Percentiles rank a stretch among this genome's conserved stretches.
These are phyloP conservation scores for Phylloporus sp. DNA, from an alignment of 768 basidiomycete genomes.

Conservation along the genomic window DNA sequence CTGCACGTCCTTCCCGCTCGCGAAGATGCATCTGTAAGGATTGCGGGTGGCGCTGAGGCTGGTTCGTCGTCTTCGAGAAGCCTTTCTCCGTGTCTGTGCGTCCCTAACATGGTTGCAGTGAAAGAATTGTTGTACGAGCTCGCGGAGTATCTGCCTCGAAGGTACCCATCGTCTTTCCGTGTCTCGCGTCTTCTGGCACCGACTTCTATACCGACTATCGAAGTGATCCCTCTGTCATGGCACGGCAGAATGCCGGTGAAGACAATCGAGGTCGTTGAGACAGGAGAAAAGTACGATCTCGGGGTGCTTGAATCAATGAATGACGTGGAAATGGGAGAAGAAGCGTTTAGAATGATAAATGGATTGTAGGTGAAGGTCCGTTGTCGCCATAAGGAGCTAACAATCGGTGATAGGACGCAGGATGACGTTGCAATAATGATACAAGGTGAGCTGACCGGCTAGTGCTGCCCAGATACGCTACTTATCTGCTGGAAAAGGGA, in stretches of 20 bases:
- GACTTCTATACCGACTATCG: slow-evolving; percentile 14
- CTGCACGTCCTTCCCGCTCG: slow-evolving; percentile 44
- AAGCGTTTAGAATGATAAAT: slow-evolving; percentile 60
- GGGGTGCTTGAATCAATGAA: slow-evolving; percentile 32
- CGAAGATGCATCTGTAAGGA: slow-evolving; percentile 39
- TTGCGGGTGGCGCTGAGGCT: slow-evolving; percentile 33
- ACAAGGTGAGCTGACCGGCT: slow-evolving; percentile 38
- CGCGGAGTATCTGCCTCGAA: slow-evolving; percentile 60
- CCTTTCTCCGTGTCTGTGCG: not conserved
- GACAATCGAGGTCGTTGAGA: slow-evolving; percentile 50
- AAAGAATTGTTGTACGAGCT: slow-evolving; percentile 68
- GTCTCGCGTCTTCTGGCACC: slow-evolving; percentile 38
- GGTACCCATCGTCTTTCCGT: slow-evolving; percentile 60
- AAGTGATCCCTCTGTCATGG: slow-evolving; percentile 35
- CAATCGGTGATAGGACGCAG: slow-evolving; percentile 37
- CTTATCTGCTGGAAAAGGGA: slow-evolving; percentile 36
- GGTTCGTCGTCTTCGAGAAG: slow-evolving; percentile 11
- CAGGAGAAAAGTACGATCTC: slow-evolving; percentile 50
- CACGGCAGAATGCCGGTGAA: slow-evolving; percentile 47
- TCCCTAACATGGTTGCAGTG: slow-evolving; percentile 34
- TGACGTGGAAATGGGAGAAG: slow-evolving; percentile 36
- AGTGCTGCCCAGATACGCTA: not conserved
- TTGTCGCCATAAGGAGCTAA: not conserved
- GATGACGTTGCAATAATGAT: slow-evolving; percentile 62
- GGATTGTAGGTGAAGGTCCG: slow-evolving; percentile 47